Conservation (phyloP, 108 stramenopile genomes). For the Cyclostephanos tholiformis region DNA sequence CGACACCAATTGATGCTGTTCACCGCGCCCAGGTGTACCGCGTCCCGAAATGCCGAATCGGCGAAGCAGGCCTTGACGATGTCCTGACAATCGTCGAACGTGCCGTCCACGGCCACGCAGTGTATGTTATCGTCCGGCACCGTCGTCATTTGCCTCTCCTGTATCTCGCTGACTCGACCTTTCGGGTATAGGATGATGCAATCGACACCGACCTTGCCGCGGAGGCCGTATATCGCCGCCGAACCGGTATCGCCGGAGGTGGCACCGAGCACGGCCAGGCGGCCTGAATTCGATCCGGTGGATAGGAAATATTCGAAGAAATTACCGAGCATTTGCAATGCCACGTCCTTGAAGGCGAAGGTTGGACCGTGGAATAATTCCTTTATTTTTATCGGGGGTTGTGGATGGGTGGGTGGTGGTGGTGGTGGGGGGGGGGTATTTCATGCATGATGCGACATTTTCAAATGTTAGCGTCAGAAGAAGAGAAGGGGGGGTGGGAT, state of each 20-base stretch:
- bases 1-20: conserved; percentile 99
- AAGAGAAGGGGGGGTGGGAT: no score
- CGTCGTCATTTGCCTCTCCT: conserved; percentile 99
- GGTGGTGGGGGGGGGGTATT: no score
- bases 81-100: conserved; percentile 98
- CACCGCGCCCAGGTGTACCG: conserved; percentile 95
- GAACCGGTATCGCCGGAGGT: conserved; percentile 96
- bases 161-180: conserved; percentile 93
- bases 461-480: no score
- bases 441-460: no score
- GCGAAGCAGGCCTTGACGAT: conserved; percentile 96
- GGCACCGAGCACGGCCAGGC: conserved; percentile 93
- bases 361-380: conserved; percentile 99
- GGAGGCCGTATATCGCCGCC: conserved; percentile 97
- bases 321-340: conserved; percentile 98
- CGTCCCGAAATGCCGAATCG: conserved; percentile 86
- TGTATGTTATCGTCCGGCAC: conserved; percentile 95
- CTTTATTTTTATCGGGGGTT: conserved; percentile 49
- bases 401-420: background rate
- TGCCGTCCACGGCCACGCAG: conserved; percentile 92
- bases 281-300: conserved; percentile 85
- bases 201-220: conserved; percentile 95
- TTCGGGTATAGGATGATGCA: conserved; percentile 98
- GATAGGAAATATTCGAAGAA: conserved; percentile 98
- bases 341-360: conserved; percentile 99